Percentiles rank a stretch among this genome's conserved stretches.
Evolutionary conservation across 2,329 filamentous ascomycete genomes (phyloP).

Genomic region (Albifimbria verrucaria): DNA sequence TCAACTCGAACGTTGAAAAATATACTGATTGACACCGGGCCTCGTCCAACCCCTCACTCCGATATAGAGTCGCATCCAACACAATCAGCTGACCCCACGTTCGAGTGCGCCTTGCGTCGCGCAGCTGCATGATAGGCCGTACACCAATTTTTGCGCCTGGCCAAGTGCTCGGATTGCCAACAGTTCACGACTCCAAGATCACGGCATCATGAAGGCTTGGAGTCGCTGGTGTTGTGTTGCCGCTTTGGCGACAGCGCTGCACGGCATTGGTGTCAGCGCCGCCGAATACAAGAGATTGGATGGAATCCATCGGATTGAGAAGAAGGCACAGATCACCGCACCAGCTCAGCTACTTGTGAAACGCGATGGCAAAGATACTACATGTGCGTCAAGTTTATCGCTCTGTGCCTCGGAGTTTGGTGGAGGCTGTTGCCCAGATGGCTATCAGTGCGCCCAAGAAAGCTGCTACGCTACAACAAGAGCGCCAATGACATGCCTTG

Average conservation of each 20-base stretch:
- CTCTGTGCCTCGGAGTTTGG: conserved; percentile 35
- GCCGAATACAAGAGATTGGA: conserved; percentile 24
- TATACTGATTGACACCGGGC: not conserved
- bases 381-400: conserved; percentile 23
- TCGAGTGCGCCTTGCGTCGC: not conserved
- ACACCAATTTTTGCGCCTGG: not conserved
- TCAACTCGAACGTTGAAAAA: no score
- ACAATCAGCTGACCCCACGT: not conserved
- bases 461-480: conserved; percentile 46
- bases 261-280: conserved; percentile 15
- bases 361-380: conserved; percentile 10
- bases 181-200: not conserved
- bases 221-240: conserved; percentile 16
- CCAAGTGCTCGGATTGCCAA: not conserved
- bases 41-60: not conserved
- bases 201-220: not conserved
- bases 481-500: conserved; percentile 36
- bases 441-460: conserved; percentile 44
- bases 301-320: conserved; percentile 27
- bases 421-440: conserved; percentile 46
- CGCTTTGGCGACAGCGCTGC: conserved; percentile 15
- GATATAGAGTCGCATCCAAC: not conserved
- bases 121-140: not conserved
- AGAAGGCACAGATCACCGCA: conserved; percentile 20
- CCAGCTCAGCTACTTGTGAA: conserved; percentile 9